Conservation (phyloP, 2,329 filamentous ascomycete genomes). For the Penicillium corylophilum region DNA sequence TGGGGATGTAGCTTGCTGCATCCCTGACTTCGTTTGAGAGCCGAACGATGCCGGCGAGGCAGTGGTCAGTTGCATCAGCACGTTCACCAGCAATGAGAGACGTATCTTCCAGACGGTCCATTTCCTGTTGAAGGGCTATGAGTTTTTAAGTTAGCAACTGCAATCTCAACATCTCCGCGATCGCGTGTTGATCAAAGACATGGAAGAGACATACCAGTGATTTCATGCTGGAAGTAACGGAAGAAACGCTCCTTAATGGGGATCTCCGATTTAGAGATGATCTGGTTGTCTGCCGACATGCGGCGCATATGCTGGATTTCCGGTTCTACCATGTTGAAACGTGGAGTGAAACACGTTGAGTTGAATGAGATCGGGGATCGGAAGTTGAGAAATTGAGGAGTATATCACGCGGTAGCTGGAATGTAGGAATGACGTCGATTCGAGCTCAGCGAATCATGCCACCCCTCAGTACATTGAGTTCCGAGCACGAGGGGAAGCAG, state of each 20-base stretch:
- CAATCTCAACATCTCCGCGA: background rate
- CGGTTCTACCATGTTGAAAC: conserved; percentile 31
- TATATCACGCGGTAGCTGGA: conserved; percentile 7
- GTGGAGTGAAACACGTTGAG: background rate
- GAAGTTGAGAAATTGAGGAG: background rate
- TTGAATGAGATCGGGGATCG: background rate
- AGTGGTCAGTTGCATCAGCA: conserved; percentile 75
- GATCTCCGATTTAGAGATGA: conserved; percentile 36
- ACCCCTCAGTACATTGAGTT: conserved; percentile 15
- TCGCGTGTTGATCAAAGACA: background rate
- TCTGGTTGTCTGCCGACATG: conserved; percentile 36
- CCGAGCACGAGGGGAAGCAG: background rate
- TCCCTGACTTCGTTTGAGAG: conserved; percentile 84
- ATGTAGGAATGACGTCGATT: conserved; percentile 38
- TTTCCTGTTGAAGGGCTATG: conserved; percentile 74
- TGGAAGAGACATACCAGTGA: conserved; percentile 58
- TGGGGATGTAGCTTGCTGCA: conserved; percentile 75
- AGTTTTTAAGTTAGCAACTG: conserved; percentile 16
- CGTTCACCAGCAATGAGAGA: conserved; percentile 70
- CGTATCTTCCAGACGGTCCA: conserved; percentile 64
- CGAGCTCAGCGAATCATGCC: conserved; percentile 19
- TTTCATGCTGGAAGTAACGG: conserved; percentile 74
- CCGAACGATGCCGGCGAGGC: conserved; percentile 74
- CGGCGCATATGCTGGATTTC: conserved; percentile 29
- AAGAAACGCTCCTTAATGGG: conserved; percentile 76